Evolutionary conservation across 768 basidiomycete genomes (phyloP), one percentile per base, ranked within the genome.

Genomic region (Auricularia auricula-judae): DNA sequence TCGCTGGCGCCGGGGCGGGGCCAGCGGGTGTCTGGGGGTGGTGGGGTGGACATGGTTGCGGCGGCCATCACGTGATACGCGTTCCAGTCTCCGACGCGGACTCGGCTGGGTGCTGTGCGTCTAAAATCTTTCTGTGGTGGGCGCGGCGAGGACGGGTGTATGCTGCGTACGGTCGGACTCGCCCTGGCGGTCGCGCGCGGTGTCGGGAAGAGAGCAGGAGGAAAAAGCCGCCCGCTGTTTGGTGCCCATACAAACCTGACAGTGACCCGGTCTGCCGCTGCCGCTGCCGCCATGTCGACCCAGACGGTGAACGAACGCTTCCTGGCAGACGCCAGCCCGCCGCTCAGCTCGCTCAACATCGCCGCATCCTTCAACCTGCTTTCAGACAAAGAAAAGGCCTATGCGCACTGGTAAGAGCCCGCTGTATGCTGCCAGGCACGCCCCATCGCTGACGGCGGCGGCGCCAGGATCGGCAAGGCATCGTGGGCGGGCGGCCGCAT

Each of bases 401-500:
- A 94, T 70, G 82, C 87, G 2, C 89, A 93, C 74, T 85, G 82
- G 56, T 35, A 33, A 33, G 42, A 65, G 39, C 39, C 12, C 39
- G 8, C 11, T 35, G 33, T 33, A 33, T n/a, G n/a, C n/a, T 29
- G 29, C 29, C 29, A 29, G 29, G 29, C 29, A 29, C 29, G 2
- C 1, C 29, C 33, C 23, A 18, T 14, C 42, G 23, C 14, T 62
- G 60, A 23, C 58, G 14, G 58, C 14, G 16, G 18, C 58, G 16
- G 14, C 29, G 11, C 2, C 56, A 59, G 56, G 70, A 62, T 91
- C 14, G 81, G 80, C 21, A 70, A 83, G 67, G 91, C 91, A 4
- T 84, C 86, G 1, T 94, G 92, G 92, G 88, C 88, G 0, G 92
- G 92, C 35, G 88, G 84, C 61, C 81, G 88, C 47, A 88, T 94